Evolutionary conservation across 371 early-diverging fungal genomes (phyloP).

Genomic region (Zancudomyces culisetae): DNA sequence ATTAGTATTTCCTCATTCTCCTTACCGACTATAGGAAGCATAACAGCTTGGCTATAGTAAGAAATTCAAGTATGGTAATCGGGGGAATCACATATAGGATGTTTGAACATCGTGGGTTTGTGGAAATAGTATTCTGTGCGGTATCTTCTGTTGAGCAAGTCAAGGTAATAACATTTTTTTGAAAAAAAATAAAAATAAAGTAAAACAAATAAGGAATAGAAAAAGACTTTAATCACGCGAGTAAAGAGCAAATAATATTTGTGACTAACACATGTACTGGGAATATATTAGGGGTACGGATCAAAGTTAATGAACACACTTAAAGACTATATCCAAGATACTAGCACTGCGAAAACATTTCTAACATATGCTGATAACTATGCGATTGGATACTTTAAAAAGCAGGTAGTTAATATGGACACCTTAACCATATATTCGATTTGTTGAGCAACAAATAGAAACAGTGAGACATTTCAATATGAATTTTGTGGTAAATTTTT

Average conservation of each 20-base stretch:
- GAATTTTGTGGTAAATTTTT: neutral
- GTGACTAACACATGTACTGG: too few relatives aligned
- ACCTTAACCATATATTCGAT: too few relatives aligned
- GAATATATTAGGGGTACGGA: conserved; percentile 80
- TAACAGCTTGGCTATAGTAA: conserved; percentile 56
- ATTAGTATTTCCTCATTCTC: neutral
- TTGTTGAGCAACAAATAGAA: too few relatives aligned
- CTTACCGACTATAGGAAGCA: conserved; percentile 38
- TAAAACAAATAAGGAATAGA: too few relatives aligned
- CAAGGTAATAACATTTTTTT: too few relatives aligned
- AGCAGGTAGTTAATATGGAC: too few relatives aligned
- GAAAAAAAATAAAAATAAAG: too few relatives aligned
- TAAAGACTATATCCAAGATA: conserved; percentile 65
- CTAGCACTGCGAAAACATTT: conserved; percentile 61
- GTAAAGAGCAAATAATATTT: too few relatives aligned
- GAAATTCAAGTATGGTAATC: conserved; percentile 47
- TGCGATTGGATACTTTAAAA: conserved; percentile 98
- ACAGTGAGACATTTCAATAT: too few relatives aligned
- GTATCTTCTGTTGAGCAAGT: conserved; percentile 89
- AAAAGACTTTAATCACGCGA: too few relatives aligned
- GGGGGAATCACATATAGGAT: conserved; percentile 96
- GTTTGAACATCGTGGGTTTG: conserved; percentile 77
- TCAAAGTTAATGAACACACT: conserved; percentile 83
- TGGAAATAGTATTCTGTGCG: conserved; percentile 99
- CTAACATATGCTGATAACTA: conserved; percentile 99